These are phyloP conservation scores for Herpetomonas samuelpessoai DNA, from an alignment of 208 protist species.

Conservation along the genomic window DNA sequence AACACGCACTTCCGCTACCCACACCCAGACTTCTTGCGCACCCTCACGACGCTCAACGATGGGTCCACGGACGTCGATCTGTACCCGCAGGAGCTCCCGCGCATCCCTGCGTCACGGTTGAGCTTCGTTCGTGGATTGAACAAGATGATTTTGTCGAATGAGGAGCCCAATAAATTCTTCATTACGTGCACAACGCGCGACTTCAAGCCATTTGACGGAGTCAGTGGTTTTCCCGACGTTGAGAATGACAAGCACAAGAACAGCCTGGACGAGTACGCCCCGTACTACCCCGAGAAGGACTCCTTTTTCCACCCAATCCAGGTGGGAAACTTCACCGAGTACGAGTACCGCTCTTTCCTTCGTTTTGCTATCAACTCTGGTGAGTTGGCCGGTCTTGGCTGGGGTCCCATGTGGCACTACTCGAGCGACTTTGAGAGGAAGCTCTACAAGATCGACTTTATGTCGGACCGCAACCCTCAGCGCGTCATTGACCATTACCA, in stretches of 20 bases:
- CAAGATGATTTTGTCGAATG: constrained; percentile 74
- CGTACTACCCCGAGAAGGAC: constrained; percentile 87
- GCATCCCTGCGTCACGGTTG: constrained; percentile 85
- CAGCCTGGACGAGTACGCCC: constrained; percentile 89
- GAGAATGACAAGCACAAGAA: constrained; percentile 77
- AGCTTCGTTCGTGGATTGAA: constrained; percentile 89
- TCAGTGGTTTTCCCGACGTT: constrained; percentile 80
- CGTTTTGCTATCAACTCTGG: constrained; percentile 90
- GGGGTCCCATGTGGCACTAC: constrained; percentile 91
- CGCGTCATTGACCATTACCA: constrained; percentile 91
- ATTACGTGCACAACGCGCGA: constrained; percentile 88
- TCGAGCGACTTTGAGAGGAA: constrained; percentile 91
- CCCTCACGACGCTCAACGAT: constrained; percentile 74
- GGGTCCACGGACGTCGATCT: constrained; percentile 80
- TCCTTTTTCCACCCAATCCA: constrained; percentile 86
- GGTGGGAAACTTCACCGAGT: constrained; percentile 89
- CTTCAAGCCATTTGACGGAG: constrained; percentile 88
- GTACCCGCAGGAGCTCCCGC: constrained; percentile 86
- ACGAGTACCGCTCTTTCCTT: constrained; percentile 85
- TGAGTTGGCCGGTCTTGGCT: constrained; percentile 88
- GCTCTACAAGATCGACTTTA: constrained; percentile 91
- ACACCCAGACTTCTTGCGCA: constrained; percentile 88
- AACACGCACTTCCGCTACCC: constrained; percentile 92
- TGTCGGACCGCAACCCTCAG: constrained; percentile 88
- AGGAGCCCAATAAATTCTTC: constrained; percentile 90